A percentile compares a stretch with the other conserved stretches of the same genome.
These are phyloP conservation scores for Bombardia bombarda DNA, from an alignment of 495 filamentous ascomycete species.

Conservation along the genomic window DNA sequence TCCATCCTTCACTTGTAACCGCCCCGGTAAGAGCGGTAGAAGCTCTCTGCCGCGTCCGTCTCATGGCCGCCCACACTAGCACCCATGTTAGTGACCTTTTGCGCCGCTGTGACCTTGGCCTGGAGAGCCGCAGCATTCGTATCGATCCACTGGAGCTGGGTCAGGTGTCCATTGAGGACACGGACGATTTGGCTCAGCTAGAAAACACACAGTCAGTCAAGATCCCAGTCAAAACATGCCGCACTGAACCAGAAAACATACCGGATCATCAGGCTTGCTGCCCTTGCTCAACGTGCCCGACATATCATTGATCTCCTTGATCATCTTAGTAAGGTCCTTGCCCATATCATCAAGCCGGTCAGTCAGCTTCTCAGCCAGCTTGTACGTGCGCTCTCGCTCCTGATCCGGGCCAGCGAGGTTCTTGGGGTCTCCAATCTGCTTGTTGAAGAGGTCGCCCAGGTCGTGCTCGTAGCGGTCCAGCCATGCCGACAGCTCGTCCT, in stretches of 20 bases:
- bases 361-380: constrained; percentile 82
- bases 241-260: no score
- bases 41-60: constrained; percentile 67
- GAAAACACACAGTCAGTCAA: no score
- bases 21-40: constrained; percentile 72
- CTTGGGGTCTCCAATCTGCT: constrained; percentile 48
- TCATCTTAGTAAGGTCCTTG: constrained; percentile 86
- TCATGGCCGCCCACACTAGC: constrained; percentile 47
- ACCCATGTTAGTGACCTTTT: constrained; percentile 63
- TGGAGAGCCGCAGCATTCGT: constrained; percentile 71
- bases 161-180: constrained; percentile 86
- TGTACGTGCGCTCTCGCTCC: constrained; percentile 90
- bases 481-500: constrained; percentile 76
- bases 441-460: constrained; percentile 74
- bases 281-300: constrained; percentile 78
- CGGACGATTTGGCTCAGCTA: constrained; percentile 84
- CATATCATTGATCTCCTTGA: constrained; percentile 92
- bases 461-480: constrained; percentile 85
- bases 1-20: constrained; percentile 12
- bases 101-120: constrained; percentile 66
- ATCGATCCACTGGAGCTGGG: constrained; percentile 86
- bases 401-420: constrained; percentile 78
- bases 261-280: constrained; percentile 82
- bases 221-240: no score
- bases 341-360: constrained; percentile 85